These are phyloP conservation scores for Fusarium pilosicola DNA, from an alignment of 2,329 filamentous ascomycete genomes.

Conservation along the genomic window DNA sequence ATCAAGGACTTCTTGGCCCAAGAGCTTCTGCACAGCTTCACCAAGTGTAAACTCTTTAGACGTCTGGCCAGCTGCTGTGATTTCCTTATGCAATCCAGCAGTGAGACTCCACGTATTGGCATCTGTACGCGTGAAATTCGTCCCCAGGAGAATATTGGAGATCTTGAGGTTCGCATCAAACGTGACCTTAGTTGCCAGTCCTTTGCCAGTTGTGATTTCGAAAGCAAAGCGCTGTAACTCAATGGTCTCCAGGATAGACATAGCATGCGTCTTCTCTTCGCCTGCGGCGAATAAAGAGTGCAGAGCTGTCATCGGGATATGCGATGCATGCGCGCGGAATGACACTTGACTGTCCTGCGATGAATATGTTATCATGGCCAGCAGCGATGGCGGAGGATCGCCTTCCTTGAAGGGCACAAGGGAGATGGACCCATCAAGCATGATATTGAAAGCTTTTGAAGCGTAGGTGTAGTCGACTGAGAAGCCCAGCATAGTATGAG, in stretches of 20 bases:
- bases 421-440: not conserved
- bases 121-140: rapidly evolving
- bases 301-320: not conserved
- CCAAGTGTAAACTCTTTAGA: not conserved
- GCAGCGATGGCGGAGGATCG: rapidly evolving
- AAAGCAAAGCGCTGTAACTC: not conserved
- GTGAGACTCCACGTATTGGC: rapidly evolving
- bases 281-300: not conserved
- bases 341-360: rapidly evolving
- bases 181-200: rapidly evolving
- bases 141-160: rapidly evolving
- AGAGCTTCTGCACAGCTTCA: not conserved
- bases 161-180: not conserved
- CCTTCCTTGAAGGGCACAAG: rapidly evolving
- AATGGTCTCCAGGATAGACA: not conserved
- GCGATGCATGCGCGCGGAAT: rapidly evolving
- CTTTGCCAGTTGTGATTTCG: rapidly evolving
- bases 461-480: rapidly evolving
- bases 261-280: rapidly evolving
- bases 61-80: rapidly evolving
- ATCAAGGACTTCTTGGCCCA: rapidly evolving
- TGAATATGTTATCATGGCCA: not conserved
- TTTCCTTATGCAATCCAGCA: rapidly evolving
- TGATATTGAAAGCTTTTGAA: rapidly evolving
- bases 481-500: rapidly evolving